phyloP scores from a whole-genome alignment of 2,329 filamentous ascomycete species.

The Fusarium globosum region DNA sequence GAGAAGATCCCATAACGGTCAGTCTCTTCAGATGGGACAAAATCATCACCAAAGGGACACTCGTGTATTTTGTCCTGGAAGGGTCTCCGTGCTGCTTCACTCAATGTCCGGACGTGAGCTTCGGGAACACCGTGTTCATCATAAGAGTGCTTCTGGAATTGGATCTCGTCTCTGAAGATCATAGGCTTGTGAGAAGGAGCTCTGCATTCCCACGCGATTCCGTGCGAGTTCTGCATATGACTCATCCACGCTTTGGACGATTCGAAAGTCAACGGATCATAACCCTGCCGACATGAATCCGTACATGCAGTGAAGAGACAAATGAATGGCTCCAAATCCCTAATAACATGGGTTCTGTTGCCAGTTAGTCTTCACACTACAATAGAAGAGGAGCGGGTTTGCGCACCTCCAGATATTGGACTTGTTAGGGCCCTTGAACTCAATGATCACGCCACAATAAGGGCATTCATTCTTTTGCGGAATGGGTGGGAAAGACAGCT shows the following conservation, averaged over 20 bases:
- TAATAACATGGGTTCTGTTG: background rate
- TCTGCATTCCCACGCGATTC: background rate
- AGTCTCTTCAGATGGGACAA: background rate
- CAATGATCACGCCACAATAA: background rate
- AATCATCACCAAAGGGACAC: constrained; percentile 1
- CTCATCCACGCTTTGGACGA: background rate
- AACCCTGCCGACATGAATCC: background rate
- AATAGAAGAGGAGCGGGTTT: background rate
- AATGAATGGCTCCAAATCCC: background rate
- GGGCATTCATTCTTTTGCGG: background rate
- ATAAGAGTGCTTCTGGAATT: background rate
- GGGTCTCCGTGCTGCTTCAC: background rate
- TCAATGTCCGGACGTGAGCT: background rate
- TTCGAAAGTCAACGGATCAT: background rate
- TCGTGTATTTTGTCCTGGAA: background rate
- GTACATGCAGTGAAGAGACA: background rate
- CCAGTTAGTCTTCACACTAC: background rate
- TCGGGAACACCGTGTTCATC: background rate
- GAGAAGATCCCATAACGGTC: background rate
- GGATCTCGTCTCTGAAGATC: background rate
- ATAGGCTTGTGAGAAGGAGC: background rate
- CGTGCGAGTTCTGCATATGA: background rate
- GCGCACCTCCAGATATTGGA: background rate
- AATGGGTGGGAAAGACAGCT: background rate
- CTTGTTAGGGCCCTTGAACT: background rate